A percentile compares a stretch with the other conserved stretches of the same genome.
phyloP scores from a whole-genome alignment of 1,284 basidiomycete species.

The Cutaneotrichosporon sp. region DNA sequence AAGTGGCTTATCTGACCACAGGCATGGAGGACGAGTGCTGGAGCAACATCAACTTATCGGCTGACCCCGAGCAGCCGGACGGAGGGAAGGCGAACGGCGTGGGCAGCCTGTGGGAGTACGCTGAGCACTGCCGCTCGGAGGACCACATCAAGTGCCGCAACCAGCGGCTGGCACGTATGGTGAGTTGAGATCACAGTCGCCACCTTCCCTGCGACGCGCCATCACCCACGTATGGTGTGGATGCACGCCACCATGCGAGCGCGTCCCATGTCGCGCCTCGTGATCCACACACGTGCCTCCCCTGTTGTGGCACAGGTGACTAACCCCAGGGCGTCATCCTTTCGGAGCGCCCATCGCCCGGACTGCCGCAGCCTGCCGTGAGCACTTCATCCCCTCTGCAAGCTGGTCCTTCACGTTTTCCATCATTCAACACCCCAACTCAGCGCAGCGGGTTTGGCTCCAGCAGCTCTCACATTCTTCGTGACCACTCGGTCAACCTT shows the following conservation, averaged over 20 bases:
- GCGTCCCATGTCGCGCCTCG: too few relatives aligned
- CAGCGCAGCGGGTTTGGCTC: not conserved
- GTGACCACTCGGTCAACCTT: slow-evolving; percentile 2
- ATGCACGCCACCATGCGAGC: too few relatives aligned
- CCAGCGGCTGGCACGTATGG: slow-evolving; percentile 11
- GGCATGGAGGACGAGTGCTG: slow-evolving; percentile 51
- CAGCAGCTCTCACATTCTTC: not conserved
- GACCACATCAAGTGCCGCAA: slow-evolving; percentile 15
- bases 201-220: too few relatives aligned
- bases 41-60: slow-evolving; percentile 38
- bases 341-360: not conserved
- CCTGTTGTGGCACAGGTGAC: not conserved
- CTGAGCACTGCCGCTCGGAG: slow-evolving; percentile 15
- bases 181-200: not conserved
- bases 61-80: slow-evolving; percentile 33
- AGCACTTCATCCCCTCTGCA: not conserved
- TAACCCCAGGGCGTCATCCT: not conserved
- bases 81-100: slow-evolving; percentile 39
- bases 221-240: too few relatives aligned
- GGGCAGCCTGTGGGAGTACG: slow-evolving; percentile 40
- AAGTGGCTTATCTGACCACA: slow-evolving; percentile 24
- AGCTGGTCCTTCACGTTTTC: slow-evolving; percentile 2
- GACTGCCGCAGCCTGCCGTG: not conserved
- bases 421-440: not conserved
- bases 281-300: too few relatives aligned